phyloP scores from a whole-genome alignment of 1,284 basidiomycete genomes.

The Fomitopsis palustris region DNA sequence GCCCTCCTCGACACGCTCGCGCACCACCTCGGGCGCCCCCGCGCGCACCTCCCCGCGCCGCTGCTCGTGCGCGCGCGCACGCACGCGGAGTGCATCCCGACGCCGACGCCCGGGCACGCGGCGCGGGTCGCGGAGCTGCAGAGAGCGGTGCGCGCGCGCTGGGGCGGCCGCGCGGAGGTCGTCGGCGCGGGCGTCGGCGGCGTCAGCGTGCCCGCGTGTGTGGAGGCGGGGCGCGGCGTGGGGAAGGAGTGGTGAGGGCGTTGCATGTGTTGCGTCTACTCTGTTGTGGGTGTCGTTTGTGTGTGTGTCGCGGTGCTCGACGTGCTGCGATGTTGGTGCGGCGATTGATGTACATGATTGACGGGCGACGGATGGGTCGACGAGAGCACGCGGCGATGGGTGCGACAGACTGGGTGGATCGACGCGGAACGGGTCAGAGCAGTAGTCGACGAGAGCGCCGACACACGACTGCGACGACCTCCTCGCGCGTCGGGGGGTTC shows the following conservation, averaged over 20 bases:
- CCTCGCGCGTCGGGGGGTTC: too few species aligned
- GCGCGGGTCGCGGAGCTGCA: slow-evolving; percentile 65
- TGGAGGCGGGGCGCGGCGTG: slow-evolving; percentile 64
- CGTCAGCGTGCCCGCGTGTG: slow-evolving; percentile 89
- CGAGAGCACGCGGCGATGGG: too few species aligned
- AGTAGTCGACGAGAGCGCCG: too few species aligned
- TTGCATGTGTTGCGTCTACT: neutral
- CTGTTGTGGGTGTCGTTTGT: too few species aligned
- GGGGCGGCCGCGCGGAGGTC: slow-evolving; percentile 65
- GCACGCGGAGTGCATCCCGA: slow-evolving; percentile 81
- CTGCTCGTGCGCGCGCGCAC: slow-evolving; percentile 51
- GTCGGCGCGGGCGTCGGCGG: slow-evolving; percentile 87
- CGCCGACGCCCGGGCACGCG: slow-evolving; percentile 72
- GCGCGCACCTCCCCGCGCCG: slow-evolving; percentile 48
- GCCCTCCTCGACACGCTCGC: slow-evolving; percentile 49
- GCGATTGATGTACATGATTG: too few species aligned
- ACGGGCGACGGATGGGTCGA: too few species aligned
- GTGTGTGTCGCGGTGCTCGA: too few species aligned
- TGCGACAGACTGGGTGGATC: too few species aligned
- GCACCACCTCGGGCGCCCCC: slow-evolving; percentile 40
- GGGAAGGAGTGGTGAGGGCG: slow-evolving; percentile 31
- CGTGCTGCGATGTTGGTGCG: too few species aligned
- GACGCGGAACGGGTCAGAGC: too few species aligned
- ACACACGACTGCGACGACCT: too few species aligned
- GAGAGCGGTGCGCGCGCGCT: slow-evolving; percentile 38